phyloP scores from a whole-genome alignment of 441 rosid species.

The Pelargonium myrrhifolium region DNA sequence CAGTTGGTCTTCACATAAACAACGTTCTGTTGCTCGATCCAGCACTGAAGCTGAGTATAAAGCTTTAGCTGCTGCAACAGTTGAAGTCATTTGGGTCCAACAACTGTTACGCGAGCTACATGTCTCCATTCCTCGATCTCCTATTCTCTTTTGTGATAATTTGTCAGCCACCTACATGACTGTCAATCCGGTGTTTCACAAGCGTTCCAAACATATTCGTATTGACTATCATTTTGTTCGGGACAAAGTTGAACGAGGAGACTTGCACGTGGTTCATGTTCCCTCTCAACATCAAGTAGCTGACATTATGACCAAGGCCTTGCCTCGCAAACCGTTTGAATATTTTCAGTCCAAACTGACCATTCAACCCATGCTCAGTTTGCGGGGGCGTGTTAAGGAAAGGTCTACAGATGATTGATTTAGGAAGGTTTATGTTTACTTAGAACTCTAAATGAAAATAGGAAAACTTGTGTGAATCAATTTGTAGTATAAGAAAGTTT shows the following conservation, averaged over 20 bases:
- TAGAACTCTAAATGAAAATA: no score
- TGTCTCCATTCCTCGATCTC: background rate
- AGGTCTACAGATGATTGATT: no score
- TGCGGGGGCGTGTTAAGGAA: background rate
- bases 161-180: background rate
- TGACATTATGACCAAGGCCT: slow-evolving; percentile 6
- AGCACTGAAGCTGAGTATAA: slow-evolving; percentile 1
- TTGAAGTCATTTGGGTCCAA: background rate
- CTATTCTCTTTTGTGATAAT: background rate
- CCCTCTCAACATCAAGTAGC: background rate
- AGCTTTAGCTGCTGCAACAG: background rate
- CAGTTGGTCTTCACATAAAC: background rate
- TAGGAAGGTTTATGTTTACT: no score
- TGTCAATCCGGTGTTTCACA: background rate
- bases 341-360: background rate
- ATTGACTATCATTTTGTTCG: background rate
- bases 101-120: background rate
- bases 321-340: background rate
- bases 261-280: background rate
- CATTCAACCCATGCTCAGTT: background rate
- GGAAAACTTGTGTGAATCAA: no score
- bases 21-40: background rate
- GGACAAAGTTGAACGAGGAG: background rate
- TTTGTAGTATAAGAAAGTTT: no score
- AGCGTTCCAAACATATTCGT: background rate